Evolutionary conservation across 352 stramenopile genomes (phyloP), one percentile per base, ranked within the genome.

Genomic region (Phytophthora quininea): DNA sequence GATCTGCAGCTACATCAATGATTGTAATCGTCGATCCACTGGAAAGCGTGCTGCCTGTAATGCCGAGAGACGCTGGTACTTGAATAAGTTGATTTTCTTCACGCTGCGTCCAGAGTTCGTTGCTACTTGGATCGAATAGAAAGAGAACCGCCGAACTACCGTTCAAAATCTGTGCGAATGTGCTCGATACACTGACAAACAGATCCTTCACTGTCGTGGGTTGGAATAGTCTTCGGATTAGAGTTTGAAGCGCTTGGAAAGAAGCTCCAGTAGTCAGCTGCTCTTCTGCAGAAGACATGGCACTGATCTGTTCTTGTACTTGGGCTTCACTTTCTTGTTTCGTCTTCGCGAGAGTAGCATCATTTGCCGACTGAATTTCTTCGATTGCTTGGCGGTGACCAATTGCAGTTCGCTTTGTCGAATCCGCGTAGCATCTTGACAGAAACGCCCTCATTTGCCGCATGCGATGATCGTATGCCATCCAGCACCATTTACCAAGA

Each of bases 81-180:
- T 89, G 79, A n/a, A 81, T 71, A 4, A 72, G 62, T 37, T 73
- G 80, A 30, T 62, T 74, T 46, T 73, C 72, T 31, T 86, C 76
- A 10, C 73, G 74, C 54, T 87, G 77, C 8, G 81, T 89, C 85
- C 85, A 93, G 2, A 93, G 65, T 35, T 93, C 77, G 24, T 91
- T 89, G 30, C 58, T 80, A 7, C 70, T 76, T 19, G 85, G 76
- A 31, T 93, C 83, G 15, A 91, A 66, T 0, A 93, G 55, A 49
- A 90, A 91, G 29, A 93, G 63, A 42, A 87, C 65, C 12, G 79
- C 82, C 74, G 63, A 19, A 24, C 72, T 77, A 6, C 74, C 74
- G 38, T 75, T 67, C 2, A 88, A 37, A 54, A 86, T 63, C 47
- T 86, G 80, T 2, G 74, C 64, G 32, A 89, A 71, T 3, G 71